Conservation (phyloP, 352 stramenopile genomes). For the Globisporangium iwayamae region DNA sequence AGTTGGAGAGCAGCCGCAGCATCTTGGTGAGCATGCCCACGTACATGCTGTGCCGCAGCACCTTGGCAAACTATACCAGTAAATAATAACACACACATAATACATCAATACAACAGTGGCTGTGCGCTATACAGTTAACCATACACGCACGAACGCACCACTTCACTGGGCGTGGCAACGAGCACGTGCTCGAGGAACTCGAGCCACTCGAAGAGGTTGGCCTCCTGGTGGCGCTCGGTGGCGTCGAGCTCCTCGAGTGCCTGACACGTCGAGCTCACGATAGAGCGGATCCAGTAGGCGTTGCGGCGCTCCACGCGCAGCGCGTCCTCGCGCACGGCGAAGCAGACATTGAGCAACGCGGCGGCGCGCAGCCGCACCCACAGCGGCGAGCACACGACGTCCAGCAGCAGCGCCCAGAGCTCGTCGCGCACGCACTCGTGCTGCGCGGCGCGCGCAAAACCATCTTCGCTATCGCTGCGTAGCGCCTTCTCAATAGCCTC, state of each 20-base stretch:
- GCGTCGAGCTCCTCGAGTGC: conserved; percentile 55
- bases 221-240: conserved; percentile 30
- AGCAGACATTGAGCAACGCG: conserved; percentile 53
- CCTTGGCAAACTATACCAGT: conserved; percentile 26
- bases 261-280: conserved; percentile 73
- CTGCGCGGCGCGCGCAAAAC: conserved; percentile 15
- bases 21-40: conserved; percentile 58
- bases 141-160: conserved; percentile 17
- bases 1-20: conserved; percentile 45
- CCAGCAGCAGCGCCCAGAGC: conserved; percentile 61
- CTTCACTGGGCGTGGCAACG: conserved; percentile 30
- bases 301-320: conserved; percentile 20
- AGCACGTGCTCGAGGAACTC: conserved; percentile 58
- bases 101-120: not conserved
- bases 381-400: conserved; percentile 69
- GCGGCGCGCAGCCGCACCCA: conserved; percentile 56
- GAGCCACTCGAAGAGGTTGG: conserved; percentile 58
- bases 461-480: conserved; percentile 9
- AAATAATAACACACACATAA: not conserved
- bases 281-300: conserved; percentile 51
- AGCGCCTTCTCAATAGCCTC: conserved; percentile 42
- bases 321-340: conserved; percentile 23
- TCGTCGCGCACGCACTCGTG: conserved; percentile 29
- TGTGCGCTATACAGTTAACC: not conserved
- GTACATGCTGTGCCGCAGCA: conserved; percentile 56